Evolutionary conservation across 768 basidiomycete genomes (phyloP).

Genomic region (Pulveroboletus sp.): DNA sequence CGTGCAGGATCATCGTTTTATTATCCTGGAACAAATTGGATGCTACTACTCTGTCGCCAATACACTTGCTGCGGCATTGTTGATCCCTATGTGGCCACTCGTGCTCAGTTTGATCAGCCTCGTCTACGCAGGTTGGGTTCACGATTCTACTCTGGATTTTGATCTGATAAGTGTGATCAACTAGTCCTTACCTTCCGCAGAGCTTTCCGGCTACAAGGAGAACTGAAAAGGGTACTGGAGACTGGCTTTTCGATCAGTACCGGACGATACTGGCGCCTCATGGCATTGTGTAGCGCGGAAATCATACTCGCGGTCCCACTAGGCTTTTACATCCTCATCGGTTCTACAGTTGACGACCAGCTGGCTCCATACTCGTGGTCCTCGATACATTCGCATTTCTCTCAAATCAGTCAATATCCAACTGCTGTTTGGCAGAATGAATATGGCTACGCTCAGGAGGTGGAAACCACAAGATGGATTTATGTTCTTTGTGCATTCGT

Average conservation of each 20-base stretch:
- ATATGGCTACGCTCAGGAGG: too few species aligned
- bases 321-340: neutral
- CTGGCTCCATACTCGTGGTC: conserved; percentile 46
- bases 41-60: conserved; percentile 13
- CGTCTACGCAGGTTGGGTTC: conserved; percentile 23
- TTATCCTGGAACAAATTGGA: conserved; percentile 25
- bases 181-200: conserved; percentile 21
- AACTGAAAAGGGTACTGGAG: neutral
- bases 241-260: conserved; percentile 17
- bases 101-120: conserved; percentile 13
- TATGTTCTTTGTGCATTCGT: conserved; percentile 33
- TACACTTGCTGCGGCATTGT: conserved; percentile 9
- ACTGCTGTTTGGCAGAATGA: conserved; percentile 36
- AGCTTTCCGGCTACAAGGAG: conserved; percentile 3
- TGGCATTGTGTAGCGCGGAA: neutral
- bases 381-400: conserved; percentile 50
- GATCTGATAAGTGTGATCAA: neutral
- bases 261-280: neutral
- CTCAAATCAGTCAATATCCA: conserved; percentile 37
- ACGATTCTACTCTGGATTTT: neutral
- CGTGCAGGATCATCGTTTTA: conserved; percentile 24
- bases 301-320: too few species aligned
- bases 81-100: conserved; percentile 17
- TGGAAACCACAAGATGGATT: too few species aligned
- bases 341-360: conserved; percentile 10